Evolutionary conservation across 306 rosid species (phyloP), one percentile per base, ranked within the genome.

Genomic region (Coriaria nepalensis): DNA sequence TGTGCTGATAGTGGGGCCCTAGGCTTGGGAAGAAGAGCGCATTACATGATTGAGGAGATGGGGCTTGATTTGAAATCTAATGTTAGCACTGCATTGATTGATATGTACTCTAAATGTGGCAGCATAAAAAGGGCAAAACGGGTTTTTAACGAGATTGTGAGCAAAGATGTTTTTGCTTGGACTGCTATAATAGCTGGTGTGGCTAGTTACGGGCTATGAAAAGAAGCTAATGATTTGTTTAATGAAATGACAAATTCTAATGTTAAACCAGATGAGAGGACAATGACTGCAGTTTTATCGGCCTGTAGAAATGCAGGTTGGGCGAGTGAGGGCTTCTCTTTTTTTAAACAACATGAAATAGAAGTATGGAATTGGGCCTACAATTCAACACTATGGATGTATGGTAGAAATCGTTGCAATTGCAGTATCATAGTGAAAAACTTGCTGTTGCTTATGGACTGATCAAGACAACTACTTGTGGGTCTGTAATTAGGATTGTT

Each of bases 81-180:
- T 15, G 73, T 73, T 36, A 40, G 47, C 7, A 71, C 81, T 11
- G 77, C 75, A 4, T 77, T 73, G 6, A 58, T 80, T 53, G 81
- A 77, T 10, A 73, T 77, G 90, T 80, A 73, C 29, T 58, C 79
- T 0, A 80, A 77, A 50, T 65, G 79, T 29, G 81, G 77, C 40
- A 71, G 81, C 48, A 33, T 73, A 6, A 69, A 47, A 61, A 55
- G 71, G 45, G 77, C 79, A 5, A 54, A 59, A 65, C 40, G 38
- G 49, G 73, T 71, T 7, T 77, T 80, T 37, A 49, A 65, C 41
- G 59, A 46, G 40, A 54, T 47, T 48, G 42, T 47, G 14, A 49
- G 54, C 35, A 68, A 49, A 43, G 69, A 74, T 45, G 65, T 71
- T 65, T 73, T 65, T 1, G 59, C 69, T 62, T 80, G 81, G 84